Evolutionary conservation across 805 yeast genomes (phyloP).

Genomic region (Lachancea thermotolerans): DNA sequence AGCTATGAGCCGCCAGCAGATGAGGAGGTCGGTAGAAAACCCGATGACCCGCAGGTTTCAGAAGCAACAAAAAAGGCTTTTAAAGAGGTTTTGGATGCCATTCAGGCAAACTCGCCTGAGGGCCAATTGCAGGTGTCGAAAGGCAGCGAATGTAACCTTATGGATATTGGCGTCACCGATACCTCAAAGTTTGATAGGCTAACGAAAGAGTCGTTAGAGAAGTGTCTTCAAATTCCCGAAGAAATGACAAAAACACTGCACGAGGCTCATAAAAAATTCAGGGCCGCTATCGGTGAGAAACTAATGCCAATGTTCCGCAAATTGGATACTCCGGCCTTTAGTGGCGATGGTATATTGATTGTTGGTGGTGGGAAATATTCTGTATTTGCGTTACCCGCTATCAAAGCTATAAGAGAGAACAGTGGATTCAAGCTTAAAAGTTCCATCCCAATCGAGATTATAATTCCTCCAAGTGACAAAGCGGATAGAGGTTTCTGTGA

Average conservation of each 20-base stretch:
- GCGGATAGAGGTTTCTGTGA: conserved; percentile 58
- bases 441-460: conserved; percentile 68
- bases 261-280: conserved; percentile 16
- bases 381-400: conserved; percentile 60
- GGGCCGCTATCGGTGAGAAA: conserved; percentile 10
- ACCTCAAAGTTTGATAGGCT: conserved; percentile 17
- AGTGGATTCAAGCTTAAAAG: conserved; percentile 31
- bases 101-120: conserved; percentile 20
- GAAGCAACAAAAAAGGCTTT: conserved; percentile 13
- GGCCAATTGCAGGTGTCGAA: conserved; percentile 18
- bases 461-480: conserved; percentile 56
- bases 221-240: conserved; percentile 21
- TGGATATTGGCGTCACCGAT: conserved; percentile 21
- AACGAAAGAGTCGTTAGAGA: conserved; percentile 16
- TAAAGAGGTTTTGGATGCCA: conserved; percentile 17
- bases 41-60: background rate
- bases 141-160: conserved; percentile 15
- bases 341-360: conserved; percentile 39
- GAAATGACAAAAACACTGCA: conserved; percentile 15
- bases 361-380: conserved; percentile 80
- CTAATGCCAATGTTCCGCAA: conserved; percentile 14
- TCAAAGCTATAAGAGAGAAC: conserved; percentile 51
- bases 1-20: background rate
- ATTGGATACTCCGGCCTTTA: conserved; percentile 30
- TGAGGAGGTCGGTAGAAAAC: background rate